A percentile compares a stretch with the other conserved stretches of the same genome.
Conservation (phyloP, 2,329 filamentous ascomycete genomes). For the Aspergillus proliferans region DNA sequence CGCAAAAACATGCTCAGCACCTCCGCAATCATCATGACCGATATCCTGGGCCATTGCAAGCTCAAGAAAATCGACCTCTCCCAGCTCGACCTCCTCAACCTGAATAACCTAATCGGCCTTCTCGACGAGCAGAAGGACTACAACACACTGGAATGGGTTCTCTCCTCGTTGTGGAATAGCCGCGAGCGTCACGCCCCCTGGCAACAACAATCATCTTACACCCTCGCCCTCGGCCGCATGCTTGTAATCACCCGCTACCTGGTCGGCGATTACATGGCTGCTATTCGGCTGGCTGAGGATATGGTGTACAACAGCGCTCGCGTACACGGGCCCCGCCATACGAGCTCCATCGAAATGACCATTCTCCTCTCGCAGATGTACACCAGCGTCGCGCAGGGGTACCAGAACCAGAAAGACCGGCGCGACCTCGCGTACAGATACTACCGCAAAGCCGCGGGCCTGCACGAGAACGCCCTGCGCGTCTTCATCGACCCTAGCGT, state of each 20-base stretch:
- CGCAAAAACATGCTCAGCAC: constrained; percentile 37
- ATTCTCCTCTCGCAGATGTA: constrained; percentile 47
- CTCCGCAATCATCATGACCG: constrained; percentile 37
- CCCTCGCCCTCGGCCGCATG: constrained; percentile 46
- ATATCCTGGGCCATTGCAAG: constrained; percentile 36
- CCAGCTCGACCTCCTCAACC: constrained; percentile 34
- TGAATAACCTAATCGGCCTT: constrained; percentile 39
- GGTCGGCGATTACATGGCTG: constrained; percentile 39
- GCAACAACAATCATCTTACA: constrained; percentile 28
- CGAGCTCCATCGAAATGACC: constrained; percentile 44
- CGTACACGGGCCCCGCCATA: constrained; percentile 44
- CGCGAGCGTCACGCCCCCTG: constrained; percentile 40
- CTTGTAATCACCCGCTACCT: constrained; percentile 48
- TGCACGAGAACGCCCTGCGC: constrained; percentile 35
- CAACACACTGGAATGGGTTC: constrained; percentile 36
- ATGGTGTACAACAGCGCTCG: constrained; percentile 52
- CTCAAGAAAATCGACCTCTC: constrained; percentile 39
- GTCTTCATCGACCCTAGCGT: constrained; percentile 28
- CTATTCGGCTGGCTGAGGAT: constrained; percentile 46
- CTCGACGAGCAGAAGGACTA: constrained; percentile 44
- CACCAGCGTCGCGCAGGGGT: constrained; percentile 33
- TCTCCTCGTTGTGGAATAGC: constrained; percentile 40
- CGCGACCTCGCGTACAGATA: constrained; percentile 32
- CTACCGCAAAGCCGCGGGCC: constrained; percentile 32
- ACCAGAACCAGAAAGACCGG: constrained; percentile 27